A percentile compares a stretch with the other conserved stretches of the same genome.
phyloP scores from a whole-genome alignment of 1,284 basidiomycete genomes.

The Agroathelia rolfsii region DNA sequence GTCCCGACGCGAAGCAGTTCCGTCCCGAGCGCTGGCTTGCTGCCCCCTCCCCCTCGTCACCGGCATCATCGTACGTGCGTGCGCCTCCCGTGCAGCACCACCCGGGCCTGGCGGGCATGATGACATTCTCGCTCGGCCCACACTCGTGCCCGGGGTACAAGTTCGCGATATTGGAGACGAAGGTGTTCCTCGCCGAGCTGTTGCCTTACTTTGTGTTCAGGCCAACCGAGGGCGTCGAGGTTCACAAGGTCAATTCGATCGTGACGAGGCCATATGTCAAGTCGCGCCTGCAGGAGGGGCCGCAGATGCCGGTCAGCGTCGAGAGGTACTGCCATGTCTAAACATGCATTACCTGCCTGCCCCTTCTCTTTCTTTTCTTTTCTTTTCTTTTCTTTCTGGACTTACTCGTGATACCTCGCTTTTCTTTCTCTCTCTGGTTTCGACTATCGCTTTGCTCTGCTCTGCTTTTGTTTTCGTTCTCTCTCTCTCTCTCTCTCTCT shows the following conservation, averaged over 20 bases:
- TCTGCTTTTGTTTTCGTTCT: too few relatives aligned
- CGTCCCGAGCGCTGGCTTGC: too few relatives aligned
- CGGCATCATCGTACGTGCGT: too few relatives aligned
- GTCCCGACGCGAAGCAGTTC: constrained; percentile 66
- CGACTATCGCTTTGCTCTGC: too few relatives aligned
- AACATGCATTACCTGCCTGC: too few relatives aligned
- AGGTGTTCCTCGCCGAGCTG: constrained; percentile 62
- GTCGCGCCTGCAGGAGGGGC: neutral
- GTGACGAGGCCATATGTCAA: neutral
- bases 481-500: too few relatives aligned
- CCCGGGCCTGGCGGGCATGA: constrained; percentile 58
- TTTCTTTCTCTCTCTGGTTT: too few relatives aligned
- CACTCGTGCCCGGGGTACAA: constrained; percentile 73
- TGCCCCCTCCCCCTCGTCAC: too few relatives aligned
- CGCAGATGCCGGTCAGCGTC: too few relatives aligned
- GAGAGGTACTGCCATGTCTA: too few relatives aligned
- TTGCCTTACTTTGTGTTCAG: constrained; percentile 57
- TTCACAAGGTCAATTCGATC: constrained; percentile 46
- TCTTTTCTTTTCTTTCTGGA: constrained; percentile 3
- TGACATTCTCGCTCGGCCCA: constrained; percentile 73
- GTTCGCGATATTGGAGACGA: constrained; percentile 74
- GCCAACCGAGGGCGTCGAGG: constrained; percentile 40
- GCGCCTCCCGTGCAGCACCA: constrained; percentile 39
- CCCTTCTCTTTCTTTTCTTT: neutral
- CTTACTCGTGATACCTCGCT: too few relatives aligned